These are phyloP conservation scores for Fusarium nelsonii DNA, from an alignment of 2,329 filamentous ascomycete species.

Conservation along the genomic window DNA sequence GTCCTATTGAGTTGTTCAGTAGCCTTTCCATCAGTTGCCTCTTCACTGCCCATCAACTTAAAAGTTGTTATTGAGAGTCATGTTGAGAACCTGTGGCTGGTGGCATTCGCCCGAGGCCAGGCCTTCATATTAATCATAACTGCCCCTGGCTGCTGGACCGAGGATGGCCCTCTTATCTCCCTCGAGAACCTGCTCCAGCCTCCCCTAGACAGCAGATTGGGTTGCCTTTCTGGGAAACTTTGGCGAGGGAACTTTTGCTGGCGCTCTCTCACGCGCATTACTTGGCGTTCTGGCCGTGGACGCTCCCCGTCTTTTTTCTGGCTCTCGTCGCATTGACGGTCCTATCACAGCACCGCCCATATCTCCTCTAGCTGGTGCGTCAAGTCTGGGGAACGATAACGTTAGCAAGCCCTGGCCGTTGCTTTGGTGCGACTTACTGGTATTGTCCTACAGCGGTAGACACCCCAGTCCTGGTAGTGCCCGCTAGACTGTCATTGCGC, in stretches of 20 bases:
- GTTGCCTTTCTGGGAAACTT: conserved; percentile 54
- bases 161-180: conserved; percentile 46
- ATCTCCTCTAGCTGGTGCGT: conserved; percentile 46
- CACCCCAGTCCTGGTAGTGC: conserved; percentile 32
- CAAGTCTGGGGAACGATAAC: conserved; percentile 54
- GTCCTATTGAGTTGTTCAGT: conserved; percentile 11
- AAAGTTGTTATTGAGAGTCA: conserved; percentile 4
- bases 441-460: conserved; percentile 36
- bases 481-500: conserved; percentile 23
- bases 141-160: conserved; percentile 23
- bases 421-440: conserved; percentile 35
- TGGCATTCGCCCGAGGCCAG: conserved; percentile 7
- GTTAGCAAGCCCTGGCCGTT: conserved; percentile 48
- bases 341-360: conserved; percentile 48
- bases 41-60: conserved; percentile 23
- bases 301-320: conserved; percentile 41
- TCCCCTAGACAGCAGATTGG: conserved; percentile 50
- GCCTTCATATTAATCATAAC: conserved; percentile 25
- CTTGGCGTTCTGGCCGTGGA: conserved; percentile 50
- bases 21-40: conserved; percentile 20
- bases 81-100: conserved; percentile 22
- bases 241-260: conserved; percentile 58
- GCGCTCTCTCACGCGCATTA: conserved; percentile 52
- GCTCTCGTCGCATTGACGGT: conserved; percentile 40
- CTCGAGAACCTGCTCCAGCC: conserved; percentile 45